Conservation (phyloP, 1,139 yeast species). For the Pichia sp. region DNA sequence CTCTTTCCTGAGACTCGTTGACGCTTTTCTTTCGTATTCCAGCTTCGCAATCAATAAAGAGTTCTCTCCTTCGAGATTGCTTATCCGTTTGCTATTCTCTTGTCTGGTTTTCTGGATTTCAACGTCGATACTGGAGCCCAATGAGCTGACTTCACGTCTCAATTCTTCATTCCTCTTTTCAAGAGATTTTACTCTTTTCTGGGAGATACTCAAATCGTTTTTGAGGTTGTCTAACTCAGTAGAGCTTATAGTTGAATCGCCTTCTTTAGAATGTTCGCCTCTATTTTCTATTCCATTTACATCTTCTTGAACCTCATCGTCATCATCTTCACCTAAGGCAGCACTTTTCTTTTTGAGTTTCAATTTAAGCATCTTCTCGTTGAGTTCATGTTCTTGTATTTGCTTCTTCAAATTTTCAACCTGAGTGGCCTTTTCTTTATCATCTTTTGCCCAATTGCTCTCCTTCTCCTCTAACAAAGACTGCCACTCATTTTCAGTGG, state of each 20-base stretch:
- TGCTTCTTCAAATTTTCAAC: conserved; percentile 45
- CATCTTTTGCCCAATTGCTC: conserved; percentile 53
- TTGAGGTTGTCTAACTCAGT: conserved; percentile 61
- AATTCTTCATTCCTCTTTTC: conserved; percentile 76
- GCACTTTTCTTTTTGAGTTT: conserved; percentile 44
- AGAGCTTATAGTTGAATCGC: conserved; percentile 17
- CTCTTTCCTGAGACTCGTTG: conserved; percentile 36
- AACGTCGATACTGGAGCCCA: conserved; percentile 44
- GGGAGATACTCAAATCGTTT: conserved; percentile 71
- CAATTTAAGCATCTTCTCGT: conserved; percentile 51
- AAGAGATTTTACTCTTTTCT: conserved; percentile 62
- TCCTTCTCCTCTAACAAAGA: conserved; percentile 61
- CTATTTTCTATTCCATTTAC: neutral
- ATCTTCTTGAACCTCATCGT: conserved; percentile 24
- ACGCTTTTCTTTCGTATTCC: conserved; percentile 44
- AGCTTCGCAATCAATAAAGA: conserved; percentile 59
- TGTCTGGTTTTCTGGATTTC: conserved; percentile 32
- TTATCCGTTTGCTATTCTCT: conserved; percentile 39
- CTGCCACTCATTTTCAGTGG: conserved; percentile 60
- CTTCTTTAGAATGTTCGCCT: neutral
- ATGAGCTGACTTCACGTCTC: conserved; percentile 56
- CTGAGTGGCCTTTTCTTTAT: conserved; percentile 42
- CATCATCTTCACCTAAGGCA: conserved; percentile 56
- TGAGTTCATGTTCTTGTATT: conserved; percentile 51
- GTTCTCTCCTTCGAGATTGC: conserved; percentile 64